phyloP scores from a whole-genome alignment of 23 red algal species.

The Chondrus crispus region DNA sequence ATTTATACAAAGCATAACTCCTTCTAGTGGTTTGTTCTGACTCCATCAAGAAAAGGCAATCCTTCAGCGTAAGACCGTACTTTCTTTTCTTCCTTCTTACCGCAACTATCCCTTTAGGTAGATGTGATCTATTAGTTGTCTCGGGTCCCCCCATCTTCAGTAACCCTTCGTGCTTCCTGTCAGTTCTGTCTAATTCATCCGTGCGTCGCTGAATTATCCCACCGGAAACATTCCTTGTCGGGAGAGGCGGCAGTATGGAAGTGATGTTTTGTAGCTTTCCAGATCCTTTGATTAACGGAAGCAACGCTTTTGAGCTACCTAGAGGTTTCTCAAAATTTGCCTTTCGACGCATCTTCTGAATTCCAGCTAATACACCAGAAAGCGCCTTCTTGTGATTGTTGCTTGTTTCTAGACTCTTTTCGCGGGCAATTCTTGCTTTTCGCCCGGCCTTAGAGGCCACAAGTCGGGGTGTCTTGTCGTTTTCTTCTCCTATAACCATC shows the following conservation, averaged over 20 bases:
- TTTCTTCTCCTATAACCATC: conserved; percentile 25
- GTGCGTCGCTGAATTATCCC: no score
- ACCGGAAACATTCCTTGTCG: neutral
- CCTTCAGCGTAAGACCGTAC: conserved; percentile 17
- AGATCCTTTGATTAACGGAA: neutral
- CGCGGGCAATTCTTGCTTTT: conserved; percentile 37
- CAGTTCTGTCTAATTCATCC: no score
- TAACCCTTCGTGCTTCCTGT: neutral
- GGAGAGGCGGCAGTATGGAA: neutral
- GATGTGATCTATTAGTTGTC: neutral
- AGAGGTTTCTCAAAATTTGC: conserved; percentile 11
- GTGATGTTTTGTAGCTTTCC: neutral
- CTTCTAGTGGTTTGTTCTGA: conserved; percentile 19
- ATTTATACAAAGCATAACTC: conserved; percentile 41
- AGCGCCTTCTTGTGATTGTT: conserved; percentile 52
- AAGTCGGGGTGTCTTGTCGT: conserved; percentile 21
- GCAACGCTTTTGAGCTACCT: conserved; percentile 19
- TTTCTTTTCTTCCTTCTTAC: conserved; percentile 16
- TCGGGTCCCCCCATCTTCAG: neutral
- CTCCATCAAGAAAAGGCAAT: conserved; percentile 55
- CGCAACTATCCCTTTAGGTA: neutral
- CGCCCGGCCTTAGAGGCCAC: conserved; percentile 38
- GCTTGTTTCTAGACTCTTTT: conserved; percentile 39
- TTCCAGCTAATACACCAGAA: conserved; percentile 10
- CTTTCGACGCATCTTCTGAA: neutral